Evolutionary conservation across 2,329 filamentous ascomycete genomes (phyloP).

Genomic region (Didymella pinodella): DNA sequence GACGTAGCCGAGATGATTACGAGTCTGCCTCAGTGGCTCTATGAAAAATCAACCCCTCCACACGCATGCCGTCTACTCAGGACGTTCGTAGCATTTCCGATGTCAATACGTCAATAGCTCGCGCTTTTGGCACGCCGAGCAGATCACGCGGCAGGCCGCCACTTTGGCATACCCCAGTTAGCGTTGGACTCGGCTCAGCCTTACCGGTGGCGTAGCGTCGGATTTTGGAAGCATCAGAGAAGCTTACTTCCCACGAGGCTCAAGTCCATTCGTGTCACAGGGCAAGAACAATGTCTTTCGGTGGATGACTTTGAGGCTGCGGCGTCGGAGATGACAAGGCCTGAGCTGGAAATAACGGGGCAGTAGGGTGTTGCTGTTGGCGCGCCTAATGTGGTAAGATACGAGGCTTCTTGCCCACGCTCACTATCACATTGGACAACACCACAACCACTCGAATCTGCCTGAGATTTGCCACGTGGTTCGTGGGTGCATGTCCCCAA

Average conservation of each 20-base stretch:
- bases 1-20: slow-evolving; percentile 25
- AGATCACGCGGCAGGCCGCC: slow-evolving; percentile 20
- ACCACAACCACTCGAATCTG: slow-evolving; percentile 1
- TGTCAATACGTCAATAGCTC: slow-evolving; percentile 17
- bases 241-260: slow-evolving; percentile 11
- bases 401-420: slow-evolving; percentile 15
- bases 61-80: slow-evolving; percentile 2
- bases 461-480: slow-evolving; percentile 11
- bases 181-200: slow-evolving; percentile 14
- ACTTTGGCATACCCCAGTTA: slow-evolving; percentile 2
- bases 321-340: slow-evolving; percentile 12
- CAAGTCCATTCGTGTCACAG: slow-evolving; percentile 6
- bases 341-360: slow-evolving; percentile 10
- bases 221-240: slow-evolving; percentile 19
- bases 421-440: neutral
- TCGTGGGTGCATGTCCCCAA: neutral
- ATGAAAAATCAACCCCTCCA: slow-evolving; percentile 10
- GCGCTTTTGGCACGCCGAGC: slow-evolving; percentile 14
- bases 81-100: slow-evolving; percentile 10
- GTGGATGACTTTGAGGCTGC: slow-evolving; percentile 3
- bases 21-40: slow-evolving; percentile 16
- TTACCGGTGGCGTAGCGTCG: slow-evolving; percentile 20
- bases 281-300: slow-evolving; percentile 7
- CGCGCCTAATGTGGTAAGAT: slow-evolving; percentile 15
- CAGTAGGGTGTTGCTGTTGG: slow-evolving; percentile 2